Conservation (phyloP, 768 basidiomycete genomes). For the Coprinopsis sp. region DNA sequence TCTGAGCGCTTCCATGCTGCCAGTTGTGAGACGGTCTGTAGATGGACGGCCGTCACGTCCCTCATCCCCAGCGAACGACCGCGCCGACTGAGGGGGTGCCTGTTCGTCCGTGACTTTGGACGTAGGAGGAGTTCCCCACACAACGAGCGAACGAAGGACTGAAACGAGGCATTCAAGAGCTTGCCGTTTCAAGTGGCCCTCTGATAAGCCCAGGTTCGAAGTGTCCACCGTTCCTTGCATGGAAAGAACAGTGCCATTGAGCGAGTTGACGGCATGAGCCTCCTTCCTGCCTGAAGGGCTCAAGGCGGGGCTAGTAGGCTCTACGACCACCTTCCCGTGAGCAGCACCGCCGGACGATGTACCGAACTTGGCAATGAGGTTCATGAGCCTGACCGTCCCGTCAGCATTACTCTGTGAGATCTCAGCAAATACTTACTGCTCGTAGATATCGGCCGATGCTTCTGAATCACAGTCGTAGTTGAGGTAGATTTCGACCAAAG, state of each 20-base stretch:
- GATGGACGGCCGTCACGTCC: slow-evolving; percentile 45
- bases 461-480: slow-evolving; percentile 98
- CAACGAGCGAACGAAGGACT: slow-evolving; percentile 83
- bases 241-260: slow-evolving; percentile 60
- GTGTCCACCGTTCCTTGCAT: slow-evolving; percentile 67
- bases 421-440: slow-evolving; percentile 56
- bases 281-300: slow-evolving; percentile 47
- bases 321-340: slow-evolving; percentile 39
- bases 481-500: slow-evolving; percentile 95
- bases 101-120: slow-evolving; percentile 41
- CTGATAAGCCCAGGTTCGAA: slow-evolving; percentile 64
- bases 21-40: slow-evolving; percentile 49
- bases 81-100: slow-evolving; percentile 32
- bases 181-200: slow-evolving; percentile 81
- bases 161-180: slow-evolving; percentile 92
- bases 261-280: slow-evolving; percentile 44
- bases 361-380: slow-evolving; percentile 91
- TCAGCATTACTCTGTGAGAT: slow-evolving; percentile 2
- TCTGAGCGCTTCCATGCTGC: slow-evolving; percentile 53
- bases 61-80: slow-evolving; percentile 53
- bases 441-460: slow-evolving; percentile 95
- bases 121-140: slow-evolving; percentile 71
- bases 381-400: slow-evolving; percentile 63
- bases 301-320: slow-evolving; percentile 58
- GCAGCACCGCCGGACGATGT: slow-evolving; percentile 31